Base-by-base conservation (phyloP, 2,329 filamentous ascomycete genomes). In the Claviceps pazoutovae region DNA sequence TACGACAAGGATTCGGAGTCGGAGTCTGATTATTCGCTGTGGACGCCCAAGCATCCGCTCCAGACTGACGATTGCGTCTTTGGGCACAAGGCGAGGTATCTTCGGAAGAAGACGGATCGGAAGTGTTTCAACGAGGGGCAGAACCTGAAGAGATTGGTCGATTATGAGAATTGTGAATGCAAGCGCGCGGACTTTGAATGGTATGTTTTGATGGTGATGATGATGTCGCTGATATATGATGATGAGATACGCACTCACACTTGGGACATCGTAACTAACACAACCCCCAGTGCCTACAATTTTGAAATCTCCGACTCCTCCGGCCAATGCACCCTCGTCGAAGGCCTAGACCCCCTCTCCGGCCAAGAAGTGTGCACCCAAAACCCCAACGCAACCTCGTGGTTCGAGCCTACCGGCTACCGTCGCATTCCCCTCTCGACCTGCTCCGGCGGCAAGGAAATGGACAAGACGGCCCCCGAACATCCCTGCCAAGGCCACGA, bases 141-240 rank as follows among this genome's bases (percentile, higher is more conserved):
- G 64, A 78, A 76, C 56, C 78, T 94, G 56, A 74, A 82, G 57
- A 80, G 82, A 56, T 73, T 91, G 26, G 84, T 90, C 67, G 76
- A 78, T 57, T 82, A 87, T 57, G 70, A 77, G 56, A 88, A 94
- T 65, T 98, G 93, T 73, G 75, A 79, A 54, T 98, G 93, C 70
- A 86, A 81, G 8, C 77, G 88, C 50, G 77, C 80, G 53, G 93
- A 98, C 68, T 98, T 84, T 64, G 93, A 98, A 75, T 98, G 93
- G 86, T 90, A 71, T 34, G 52, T 45, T 23, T 30, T 19, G 16
- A 43, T 19, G 17, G 2, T 17, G n/a, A 17, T 7, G 38, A 19
- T 19, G 38, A 17, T 9, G 6, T 9, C 8, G 26, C 7, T 30
- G 8, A 9, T 30, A 8, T 30, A 8, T 30, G 8, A 30, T 11